Conservation (phyloP, 768 basidiomycete species). For the Pleurotus eryngii region DNA sequence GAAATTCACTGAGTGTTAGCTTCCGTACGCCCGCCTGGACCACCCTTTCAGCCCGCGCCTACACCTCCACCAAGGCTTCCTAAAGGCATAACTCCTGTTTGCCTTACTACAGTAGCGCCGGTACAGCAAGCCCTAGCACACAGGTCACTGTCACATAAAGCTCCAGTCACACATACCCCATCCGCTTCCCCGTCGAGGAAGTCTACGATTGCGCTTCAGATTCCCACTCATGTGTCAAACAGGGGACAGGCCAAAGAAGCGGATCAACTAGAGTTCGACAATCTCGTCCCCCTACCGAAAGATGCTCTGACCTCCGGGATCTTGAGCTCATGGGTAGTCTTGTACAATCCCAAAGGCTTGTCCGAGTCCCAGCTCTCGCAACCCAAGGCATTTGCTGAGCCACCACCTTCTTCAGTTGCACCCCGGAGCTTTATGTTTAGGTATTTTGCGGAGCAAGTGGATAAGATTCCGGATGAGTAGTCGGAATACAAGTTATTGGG, state of each 20-base stretch:
- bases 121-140: not conserved
- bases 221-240: not conserved
- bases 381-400: not conserved
- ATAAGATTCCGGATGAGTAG: not conserved
- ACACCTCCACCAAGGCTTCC: not conserved
- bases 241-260: not conserved
- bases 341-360: not conserved
- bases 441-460: conserved; percentile 1
- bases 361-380: not conserved
- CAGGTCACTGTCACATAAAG: no score
- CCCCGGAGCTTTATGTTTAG: not conserved
- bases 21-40: not conserved
- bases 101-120: not conserved
- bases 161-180: not conserved
- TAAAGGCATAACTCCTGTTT: not conserved
- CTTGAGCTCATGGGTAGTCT: not conserved
- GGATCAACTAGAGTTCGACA: not conserved
- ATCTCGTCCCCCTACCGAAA: not conserved
- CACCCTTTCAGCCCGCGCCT: not conserved
- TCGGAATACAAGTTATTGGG: no score
- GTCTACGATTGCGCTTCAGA: not conserved
- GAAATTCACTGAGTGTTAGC: not conserved
- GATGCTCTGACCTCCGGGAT: not conserved
- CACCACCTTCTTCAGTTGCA: not conserved
- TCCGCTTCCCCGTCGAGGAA: not conserved